These are phyloP conservation scores for Blastobotrys terrestris DNA, from an alignment of 805 yeast genomes.

Conservation along the genomic window DNA sequence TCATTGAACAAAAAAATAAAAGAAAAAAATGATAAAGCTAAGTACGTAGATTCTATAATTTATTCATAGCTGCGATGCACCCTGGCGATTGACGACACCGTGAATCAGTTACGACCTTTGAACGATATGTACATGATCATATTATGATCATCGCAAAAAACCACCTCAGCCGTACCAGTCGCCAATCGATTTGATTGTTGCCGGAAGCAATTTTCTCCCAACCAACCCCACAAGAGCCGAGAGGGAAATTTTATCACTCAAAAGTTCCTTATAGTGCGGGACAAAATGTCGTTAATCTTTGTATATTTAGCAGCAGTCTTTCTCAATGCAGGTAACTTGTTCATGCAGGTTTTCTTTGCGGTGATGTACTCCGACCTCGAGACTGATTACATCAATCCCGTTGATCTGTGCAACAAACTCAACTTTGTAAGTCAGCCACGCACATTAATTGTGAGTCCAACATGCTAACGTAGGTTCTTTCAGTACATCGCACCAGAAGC, in stretches of 20 bases:
- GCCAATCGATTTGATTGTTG: not conserved
- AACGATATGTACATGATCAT: no score
- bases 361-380: conserved; percentile 87
- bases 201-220: not conserved
- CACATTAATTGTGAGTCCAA: not conserved
- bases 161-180: no score
- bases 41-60: no score
- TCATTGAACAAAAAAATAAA: no score
- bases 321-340: conserved; percentile 76
- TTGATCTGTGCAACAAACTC: conserved; percentile 88
- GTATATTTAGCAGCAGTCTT: conserved; percentile 49
- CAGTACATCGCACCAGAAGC: conserved; percentile 86
- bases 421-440: conserved; percentile 40
- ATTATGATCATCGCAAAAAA: no score
- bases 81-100: no score
- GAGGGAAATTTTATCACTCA: not conserved
- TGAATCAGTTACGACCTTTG: no score
- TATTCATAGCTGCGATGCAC: no score
- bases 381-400: conserved; percentile 86
- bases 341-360: conserved; percentile 86
- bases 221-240: no score
- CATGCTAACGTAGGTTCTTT: not conserved
- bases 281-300: conserved; percentile 14
- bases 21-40: no score
- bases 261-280: not conserved